phyloP scores from a whole-genome alignment of 2,329 filamentous ascomycete species.

The Hypomyces perniciosus region DNA sequence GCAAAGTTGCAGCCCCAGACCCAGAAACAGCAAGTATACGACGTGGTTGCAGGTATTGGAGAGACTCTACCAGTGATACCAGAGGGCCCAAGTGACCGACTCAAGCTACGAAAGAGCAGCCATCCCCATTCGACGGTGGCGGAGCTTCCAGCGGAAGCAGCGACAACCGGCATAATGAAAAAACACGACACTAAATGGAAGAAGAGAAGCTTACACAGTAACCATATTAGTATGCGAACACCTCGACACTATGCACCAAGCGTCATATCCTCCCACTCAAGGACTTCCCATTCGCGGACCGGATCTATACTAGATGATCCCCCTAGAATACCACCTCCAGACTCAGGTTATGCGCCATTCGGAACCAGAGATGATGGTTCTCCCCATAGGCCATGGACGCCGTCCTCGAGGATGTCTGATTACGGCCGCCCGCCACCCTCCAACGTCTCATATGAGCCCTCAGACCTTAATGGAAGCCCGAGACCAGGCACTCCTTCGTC shows the following conservation, averaged over 20 bases:
- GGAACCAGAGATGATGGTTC: constrained; percentile 40
- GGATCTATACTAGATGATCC: constrained; percentile 51
- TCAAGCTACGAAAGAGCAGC: constrained; percentile 23
- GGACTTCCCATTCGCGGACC: constrained; percentile 29
- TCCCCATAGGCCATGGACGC: constrained; percentile 55
- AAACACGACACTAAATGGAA: constrained; percentile 15
- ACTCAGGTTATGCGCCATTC: constrained; percentile 57
- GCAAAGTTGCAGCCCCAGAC: constrained; percentile 47
- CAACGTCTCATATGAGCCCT: constrained; percentile 71
- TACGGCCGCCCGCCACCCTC: constrained; percentile 67
- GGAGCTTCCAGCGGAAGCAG: neutral
- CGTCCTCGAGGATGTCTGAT: constrained; percentile 48
- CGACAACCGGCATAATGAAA: neutral
- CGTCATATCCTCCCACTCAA: constrained; percentile 34
- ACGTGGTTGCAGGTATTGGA: constrained; percentile 27
- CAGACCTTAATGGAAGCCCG: constrained; percentile 83
- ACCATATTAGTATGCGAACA: constrained; percentile 34
- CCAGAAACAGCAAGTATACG: constrained; percentile 16
- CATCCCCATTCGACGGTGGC: constrained; percentile 11
- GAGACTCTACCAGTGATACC: constrained; percentile 45
- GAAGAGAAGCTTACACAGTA: constrained; percentile 36
- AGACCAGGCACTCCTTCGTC: constrained; percentile 87
- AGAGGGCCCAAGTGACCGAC: constrained; percentile 39
- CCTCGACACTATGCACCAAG: constrained; percentile 49
- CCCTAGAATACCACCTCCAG: constrained; percentile 55